Evolutionary conservation across 2,329 filamentous ascomycete species (phyloP), one percentile per base, ranked within the genome.

Genomic region (Phoma herbarum): DNA sequence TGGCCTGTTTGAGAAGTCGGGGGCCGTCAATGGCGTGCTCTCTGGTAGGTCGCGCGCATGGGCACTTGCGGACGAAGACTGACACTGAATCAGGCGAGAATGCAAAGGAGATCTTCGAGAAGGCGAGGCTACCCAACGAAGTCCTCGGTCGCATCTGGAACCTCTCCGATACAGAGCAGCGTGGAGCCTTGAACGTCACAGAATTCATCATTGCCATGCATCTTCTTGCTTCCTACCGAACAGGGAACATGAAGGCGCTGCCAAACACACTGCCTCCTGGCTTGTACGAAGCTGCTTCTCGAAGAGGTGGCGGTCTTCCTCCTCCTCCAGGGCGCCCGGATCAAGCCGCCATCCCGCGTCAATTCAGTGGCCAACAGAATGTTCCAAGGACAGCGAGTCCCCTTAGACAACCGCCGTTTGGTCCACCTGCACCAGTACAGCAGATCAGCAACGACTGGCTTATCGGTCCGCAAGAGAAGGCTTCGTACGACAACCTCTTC

Each of bases 131-230:
- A 62, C 90, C 94, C 5, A 97, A 96, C 75, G 93, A 98, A 68
- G 85, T 91, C 11, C 84, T 99, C 29, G 93, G 93, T n/a, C 88
- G 90, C 66, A 97, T 99, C 80, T 99, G 95, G 95, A 93, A 91
- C 69, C 84, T 99, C 61, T 90, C 93, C 22, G 95, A 99, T 75
- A 95, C 92, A 0, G 93, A 97, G 78, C 93, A 97, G 79, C 88
- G 93, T 52, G 95, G 95, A 49, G 88, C 90, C 29, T 84, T 99
- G 33, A 90, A 93, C 57, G 84, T 89, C 68, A 94, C 93, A 14
- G 95, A 98, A 71, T 99, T 99, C 75, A 91, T 97, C 73, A 96
- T 99, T 72, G 95, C 95, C 44, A 99, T 99, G 95, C 95, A 99
- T 77, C 83, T 99, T 60, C 84, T 99, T 62, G 94, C 92, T 14